These are phyloP conservation scores for Botrytis paeoniae DNA, from an alignment of 2,329 filamentous ascomycete genomes.

Conservation along the genomic window DNA sequence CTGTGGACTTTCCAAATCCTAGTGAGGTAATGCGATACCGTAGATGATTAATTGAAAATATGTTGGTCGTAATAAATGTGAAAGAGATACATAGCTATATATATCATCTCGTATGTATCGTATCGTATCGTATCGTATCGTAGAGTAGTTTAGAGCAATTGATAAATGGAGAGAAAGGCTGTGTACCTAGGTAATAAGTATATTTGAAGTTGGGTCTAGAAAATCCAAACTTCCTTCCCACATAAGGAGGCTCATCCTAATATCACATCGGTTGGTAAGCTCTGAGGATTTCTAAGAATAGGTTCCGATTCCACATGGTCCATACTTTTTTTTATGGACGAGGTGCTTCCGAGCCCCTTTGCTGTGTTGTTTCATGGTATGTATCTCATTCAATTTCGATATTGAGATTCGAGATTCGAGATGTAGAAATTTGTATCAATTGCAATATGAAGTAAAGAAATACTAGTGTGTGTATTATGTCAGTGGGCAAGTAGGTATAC, in stretches of 20 bases:
- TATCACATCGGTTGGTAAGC: background rate
- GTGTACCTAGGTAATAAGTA: background rate
- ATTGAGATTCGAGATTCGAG: background rate
- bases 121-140: background rate
- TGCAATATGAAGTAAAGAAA: background rate
- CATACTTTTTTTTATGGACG: background rate
- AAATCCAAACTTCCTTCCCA: background rate
- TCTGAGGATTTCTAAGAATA: constrained; percentile 1
- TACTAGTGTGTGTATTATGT: too few relatives aligned
- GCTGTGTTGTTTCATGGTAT: background rate
- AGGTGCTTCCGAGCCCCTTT: background rate
- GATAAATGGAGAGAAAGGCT: background rate
- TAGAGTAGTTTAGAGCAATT: background rate
- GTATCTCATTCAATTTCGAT: too few relatives aligned
- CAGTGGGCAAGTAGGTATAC: too few relatives aligned
- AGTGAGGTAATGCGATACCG: background rate
- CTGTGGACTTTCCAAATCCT: background rate
- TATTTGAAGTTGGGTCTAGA: background rate
- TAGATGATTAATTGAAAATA: background rate
- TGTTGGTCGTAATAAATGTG: background rate
- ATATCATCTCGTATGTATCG: background rate
- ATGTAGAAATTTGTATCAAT: background rate
- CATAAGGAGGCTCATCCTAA: background rate
- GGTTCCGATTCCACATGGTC: background rate
- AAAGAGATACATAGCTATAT: background rate